Evolutionary conservation across 2,329 filamentous ascomycete species (phyloP).

Genomic region (Penicillium sclerotigenum): DNA sequence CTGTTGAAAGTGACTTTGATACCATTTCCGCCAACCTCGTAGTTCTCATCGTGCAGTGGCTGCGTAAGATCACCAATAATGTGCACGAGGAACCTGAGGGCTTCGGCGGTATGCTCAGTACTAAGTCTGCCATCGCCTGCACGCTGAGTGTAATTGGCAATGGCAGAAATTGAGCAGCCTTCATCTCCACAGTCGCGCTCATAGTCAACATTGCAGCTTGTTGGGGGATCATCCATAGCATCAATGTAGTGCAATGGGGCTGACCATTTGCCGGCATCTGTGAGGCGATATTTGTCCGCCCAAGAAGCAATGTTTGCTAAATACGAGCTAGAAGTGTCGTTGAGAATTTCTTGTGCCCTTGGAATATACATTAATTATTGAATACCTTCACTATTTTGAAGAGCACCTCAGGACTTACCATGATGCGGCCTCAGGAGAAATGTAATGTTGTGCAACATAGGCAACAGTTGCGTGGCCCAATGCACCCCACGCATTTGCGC

Average conservation of each 20-base stretch:
- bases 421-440: conserved; percentile 42
- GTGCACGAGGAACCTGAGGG: conserved; percentile 51
- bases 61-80: conserved; percentile 70
- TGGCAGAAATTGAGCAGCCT: conserved; percentile 53
- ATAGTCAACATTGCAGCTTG: conserved; percentile 48
- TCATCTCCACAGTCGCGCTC: conserved; percentile 50
- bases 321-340: conserved; percentile 45
- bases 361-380: neutral
- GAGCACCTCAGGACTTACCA: conserved; percentile 38
- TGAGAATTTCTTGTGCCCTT: conserved; percentile 42
- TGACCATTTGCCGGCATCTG: conserved; percentile 48
- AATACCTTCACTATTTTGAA: neutral
- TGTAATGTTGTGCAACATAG: conserved; percentile 52
- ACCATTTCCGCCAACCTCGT: conserved; percentile 64
- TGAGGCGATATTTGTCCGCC: conserved; percentile 53
- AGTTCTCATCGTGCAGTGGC: conserved; percentile 62
- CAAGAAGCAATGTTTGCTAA: conserved; percentile 53
- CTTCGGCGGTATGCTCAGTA: conserved; percentile 43
- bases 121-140: conserved; percentile 15
- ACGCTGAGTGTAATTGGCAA: conserved; percentile 49
- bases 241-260: conserved; percentile 53
- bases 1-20: conserved; percentile 63
- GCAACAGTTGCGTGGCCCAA: conserved; percentile 56
- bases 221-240: conserved; percentile 48
- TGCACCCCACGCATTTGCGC: conserved; percentile 48